Conservation (phyloP, 169 alveolate species). For the Cryptosporidium meleagridis region DNA sequence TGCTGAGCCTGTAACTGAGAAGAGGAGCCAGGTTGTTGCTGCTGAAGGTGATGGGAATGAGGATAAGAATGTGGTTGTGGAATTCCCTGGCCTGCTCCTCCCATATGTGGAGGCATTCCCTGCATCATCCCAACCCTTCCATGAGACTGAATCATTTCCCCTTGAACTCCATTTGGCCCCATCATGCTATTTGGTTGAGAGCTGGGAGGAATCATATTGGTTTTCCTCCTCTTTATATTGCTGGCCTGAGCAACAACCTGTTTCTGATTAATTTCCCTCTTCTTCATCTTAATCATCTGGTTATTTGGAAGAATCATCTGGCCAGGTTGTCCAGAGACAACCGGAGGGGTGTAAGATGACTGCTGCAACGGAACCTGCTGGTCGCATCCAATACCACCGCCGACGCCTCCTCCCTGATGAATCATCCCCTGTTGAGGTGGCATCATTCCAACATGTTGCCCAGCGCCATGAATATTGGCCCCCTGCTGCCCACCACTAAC, state of each 20-base stretch:
- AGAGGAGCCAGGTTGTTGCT: background rate
- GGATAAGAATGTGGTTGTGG: background rate
- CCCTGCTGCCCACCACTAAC: background rate
- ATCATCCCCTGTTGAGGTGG: background rate
- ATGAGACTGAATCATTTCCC: conserved; percentile 5
- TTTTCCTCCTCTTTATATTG: conserved; percentile 41
- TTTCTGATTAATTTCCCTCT: conserved; percentile 53
- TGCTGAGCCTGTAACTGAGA: conserved; percentile 21
- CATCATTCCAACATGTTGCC: background rate
- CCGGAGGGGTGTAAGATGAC: conserved; percentile 52
- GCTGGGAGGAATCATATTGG: conserved; percentile 7
- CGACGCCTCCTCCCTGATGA: background rate
- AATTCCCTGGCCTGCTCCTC: background rate
- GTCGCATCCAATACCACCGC: background rate
- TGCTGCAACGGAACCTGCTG: conserved; percentile 4
- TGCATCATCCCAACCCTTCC: conserved; percentile 2
- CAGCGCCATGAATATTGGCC: background rate
- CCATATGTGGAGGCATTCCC: conserved; percentile 19
- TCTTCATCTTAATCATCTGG: conserved; percentile 52
- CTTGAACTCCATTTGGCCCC: conserved; percentile 3
- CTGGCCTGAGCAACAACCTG: background rate
- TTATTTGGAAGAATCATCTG: conserved; percentile 12
- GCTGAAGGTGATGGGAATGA: background rate
- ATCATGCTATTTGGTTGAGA: background rate
- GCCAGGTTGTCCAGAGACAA: conserved; percentile 12